These are phyloP conservation scores for Akanthomyces dipterigenus DNA, from an alignment of 2,329 filamentous ascomycete genomes.

Conservation along the genomic window DNA sequence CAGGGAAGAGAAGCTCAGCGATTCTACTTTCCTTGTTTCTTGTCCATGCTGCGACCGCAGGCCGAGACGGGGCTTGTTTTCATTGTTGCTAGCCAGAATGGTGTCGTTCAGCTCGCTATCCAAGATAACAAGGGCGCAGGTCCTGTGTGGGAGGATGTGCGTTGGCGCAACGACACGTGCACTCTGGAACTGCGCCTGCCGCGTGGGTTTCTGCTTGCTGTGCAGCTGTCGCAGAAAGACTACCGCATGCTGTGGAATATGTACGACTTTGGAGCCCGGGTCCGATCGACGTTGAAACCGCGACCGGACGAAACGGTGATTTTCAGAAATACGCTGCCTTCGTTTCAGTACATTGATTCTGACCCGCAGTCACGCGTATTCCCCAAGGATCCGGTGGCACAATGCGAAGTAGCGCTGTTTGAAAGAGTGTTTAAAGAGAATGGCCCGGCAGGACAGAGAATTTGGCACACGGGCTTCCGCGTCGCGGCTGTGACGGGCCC, in stretches of 20 bases:
- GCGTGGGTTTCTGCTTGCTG: conserved; percentile 64
- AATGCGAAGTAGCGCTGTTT: conserved; percentile 69
- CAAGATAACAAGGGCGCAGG: conserved; percentile 61
- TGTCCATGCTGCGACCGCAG: conserved; percentile 67
- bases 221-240: conserved; percentile 69
- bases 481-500: conserved; percentile 72
- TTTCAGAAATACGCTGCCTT: conserved; percentile 62
- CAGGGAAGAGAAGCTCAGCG: conserved; percentile 61
- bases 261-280: conserved; percentile 75
- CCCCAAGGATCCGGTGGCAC: conserved; percentile 63
- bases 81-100: conserved; percentile 72
- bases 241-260: conserved; percentile 75
- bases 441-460: conserved; percentile 65
- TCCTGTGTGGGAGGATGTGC: conserved; percentile 73
- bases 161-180: conserved; percentile 64
- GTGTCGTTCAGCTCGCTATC: conserved; percentile 67
- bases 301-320: conserved; percentile 62
- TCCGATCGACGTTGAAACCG: conserved; percentile 64
- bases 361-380: conserved; percentile 64
- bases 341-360: conserved; percentile 76
- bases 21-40: conserved; percentile 63
- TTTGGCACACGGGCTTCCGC: conserved; percentile 71
- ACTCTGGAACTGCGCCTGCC: conserved; percentile 65
- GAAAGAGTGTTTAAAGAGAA: conserved; percentile 62
- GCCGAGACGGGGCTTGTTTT: conserved; percentile 65